Conservation (phyloP, 257 asterid species). For the Leptodermis oblonga region DNA sequence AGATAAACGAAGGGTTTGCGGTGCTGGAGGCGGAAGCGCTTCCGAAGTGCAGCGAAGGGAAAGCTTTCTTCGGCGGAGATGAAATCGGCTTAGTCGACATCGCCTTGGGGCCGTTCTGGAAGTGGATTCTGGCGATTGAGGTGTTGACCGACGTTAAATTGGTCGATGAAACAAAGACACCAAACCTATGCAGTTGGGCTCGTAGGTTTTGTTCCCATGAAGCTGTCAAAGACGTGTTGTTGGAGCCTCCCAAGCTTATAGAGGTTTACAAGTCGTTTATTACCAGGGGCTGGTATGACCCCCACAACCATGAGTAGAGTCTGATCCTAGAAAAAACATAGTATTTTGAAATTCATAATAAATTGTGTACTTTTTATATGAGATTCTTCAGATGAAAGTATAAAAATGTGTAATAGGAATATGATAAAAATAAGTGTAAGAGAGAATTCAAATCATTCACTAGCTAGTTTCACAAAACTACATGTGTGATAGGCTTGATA, state of each 20-base stretch:
- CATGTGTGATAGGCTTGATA: too few relatives aligned
- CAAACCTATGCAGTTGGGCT: neutral
- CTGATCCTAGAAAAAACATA: too few relatives aligned
- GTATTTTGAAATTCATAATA: too few relatives aligned
- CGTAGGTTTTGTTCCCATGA: neutral
- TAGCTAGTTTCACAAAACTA: too few relatives aligned
- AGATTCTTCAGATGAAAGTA: too few relatives aligned
- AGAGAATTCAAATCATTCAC: too few relatives aligned
- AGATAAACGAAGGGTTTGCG: conserved; percentile 1
- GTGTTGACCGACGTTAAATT: neutral
- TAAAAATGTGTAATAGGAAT: too few relatives aligned
- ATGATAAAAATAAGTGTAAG: too few relatives aligned
- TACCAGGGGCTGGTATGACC: neutral
- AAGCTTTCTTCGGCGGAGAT: conserved; percentile 4
- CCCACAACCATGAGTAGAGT: too few relatives aligned
- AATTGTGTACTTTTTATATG: too few relatives aligned
- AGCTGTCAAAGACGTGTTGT: neutral
- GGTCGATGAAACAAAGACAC: neutral
- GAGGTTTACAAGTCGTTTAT: neutral
- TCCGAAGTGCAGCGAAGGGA: neutral
- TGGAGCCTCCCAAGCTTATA: neutral
- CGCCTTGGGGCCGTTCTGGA: neutral
- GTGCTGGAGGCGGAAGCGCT: neutral
- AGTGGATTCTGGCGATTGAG: neutral
- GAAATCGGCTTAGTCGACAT: conserved; percentile 5